Percentiles rank a stretch among this genome's conserved stretches.
Evolutionary conservation across 441 rosid genomes (phyloP).

Genomic region (Erysimum cheiri): DNA sequence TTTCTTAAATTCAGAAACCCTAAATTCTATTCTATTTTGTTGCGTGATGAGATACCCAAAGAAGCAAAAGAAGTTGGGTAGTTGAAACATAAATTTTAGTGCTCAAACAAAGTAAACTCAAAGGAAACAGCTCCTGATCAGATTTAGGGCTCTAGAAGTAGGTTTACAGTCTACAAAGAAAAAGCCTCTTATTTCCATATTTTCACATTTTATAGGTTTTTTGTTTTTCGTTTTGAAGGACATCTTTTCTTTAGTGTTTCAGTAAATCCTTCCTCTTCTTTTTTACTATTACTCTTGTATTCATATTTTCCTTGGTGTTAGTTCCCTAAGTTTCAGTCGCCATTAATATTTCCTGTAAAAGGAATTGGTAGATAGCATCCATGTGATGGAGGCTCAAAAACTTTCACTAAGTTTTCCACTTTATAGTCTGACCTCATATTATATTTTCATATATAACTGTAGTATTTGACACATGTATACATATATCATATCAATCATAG

Average conservation of each 20-base stretch:
- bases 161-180: constrained; percentile 32
- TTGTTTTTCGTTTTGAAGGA: neutral
- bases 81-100: constrained; percentile 38
- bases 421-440: constrained; percentile 37
- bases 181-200: constrained; percentile 20
- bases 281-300: constrained; percentile 2
- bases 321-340: constrained; percentile 14
- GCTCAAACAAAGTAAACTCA: constrained; percentile 41
- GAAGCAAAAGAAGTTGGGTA: constrained; percentile 40
- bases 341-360: constrained; percentile 32
- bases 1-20: constrained; percentile 43
- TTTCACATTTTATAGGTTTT: constrained; percentile 5
- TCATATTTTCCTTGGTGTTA: constrained; percentile 2
- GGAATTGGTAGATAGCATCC: constrained; percentile 33
- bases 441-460: constrained; percentile 29
- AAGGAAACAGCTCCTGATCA: constrained; percentile 40
- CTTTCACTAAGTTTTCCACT: constrained; percentile 35
- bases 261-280: neutral
- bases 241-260: neutral
- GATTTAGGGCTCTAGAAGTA: constrained; percentile 40
- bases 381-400: constrained; percentile 35
- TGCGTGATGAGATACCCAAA: constrained; percentile 33
- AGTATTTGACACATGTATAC: constrained; percentile 34
- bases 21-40: constrained; percentile 1
- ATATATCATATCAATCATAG: constrained; percentile 43